These are phyloP conservation scores for Tolypocladium pustulatum DNA, from an alignment of 2,329 filamentous ascomycete species.

Conservation along the genomic window DNA sequence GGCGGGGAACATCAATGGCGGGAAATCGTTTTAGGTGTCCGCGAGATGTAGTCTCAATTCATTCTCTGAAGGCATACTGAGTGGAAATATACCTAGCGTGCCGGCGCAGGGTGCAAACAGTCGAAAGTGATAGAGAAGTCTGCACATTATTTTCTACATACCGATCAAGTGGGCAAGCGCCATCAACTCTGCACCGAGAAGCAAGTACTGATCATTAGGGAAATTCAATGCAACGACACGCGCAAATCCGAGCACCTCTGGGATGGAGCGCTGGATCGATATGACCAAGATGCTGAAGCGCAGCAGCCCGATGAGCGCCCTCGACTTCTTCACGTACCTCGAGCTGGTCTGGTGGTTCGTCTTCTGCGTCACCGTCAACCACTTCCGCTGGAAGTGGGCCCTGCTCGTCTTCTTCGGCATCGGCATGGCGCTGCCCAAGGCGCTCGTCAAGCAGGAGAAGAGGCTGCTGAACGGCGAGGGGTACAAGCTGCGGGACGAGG, in stretches of 20 bases:
- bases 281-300: conserved; percentile 66
- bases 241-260: conserved; percentile 57
- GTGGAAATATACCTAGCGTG: too few species aligned
- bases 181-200: too few species aligned
- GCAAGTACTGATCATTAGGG: too few species aligned
- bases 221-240: too few species aligned
- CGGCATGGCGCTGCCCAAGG: conserved; percentile 53
- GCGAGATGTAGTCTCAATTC: too few species aligned
- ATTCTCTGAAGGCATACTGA: too few species aligned
- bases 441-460: conserved; percentile 57
- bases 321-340: conserved; percentile 84
- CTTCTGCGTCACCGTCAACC: conserved; percentile 70
- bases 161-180: too few species aligned
- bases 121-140: too few species aligned
- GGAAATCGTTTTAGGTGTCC: too few species aligned
- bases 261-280: conserved; percentile 82
- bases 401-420: conserved; percentile 72
- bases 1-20: too few species aligned
- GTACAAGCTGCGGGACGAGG: conserved; percentile 10
- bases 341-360: conserved; percentile 80
- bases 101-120: too few species aligned
- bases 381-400: conserved; percentile 86
- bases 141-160: too few species aligned
- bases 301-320: conserved; percentile 60
- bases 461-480: conserved; percentile 43